Evolutionary conservation across 208 protist species (phyloP).

Genomic region (Leishmania aethiopica): DNA sequence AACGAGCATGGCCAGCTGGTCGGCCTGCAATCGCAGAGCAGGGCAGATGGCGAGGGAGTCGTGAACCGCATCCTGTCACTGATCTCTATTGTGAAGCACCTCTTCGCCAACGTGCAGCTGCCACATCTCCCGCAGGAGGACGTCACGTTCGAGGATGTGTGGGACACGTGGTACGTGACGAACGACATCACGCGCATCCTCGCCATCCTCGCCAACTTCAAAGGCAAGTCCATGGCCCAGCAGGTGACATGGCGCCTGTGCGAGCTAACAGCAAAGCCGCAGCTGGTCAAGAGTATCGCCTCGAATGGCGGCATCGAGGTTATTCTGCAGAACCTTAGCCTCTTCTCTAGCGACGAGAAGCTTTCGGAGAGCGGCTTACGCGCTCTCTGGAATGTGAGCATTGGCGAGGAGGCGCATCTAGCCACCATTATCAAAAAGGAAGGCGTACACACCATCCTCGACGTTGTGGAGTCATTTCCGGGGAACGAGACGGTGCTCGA

Average conservation of each 20-base stretch:
- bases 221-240: conserved; percentile 54
- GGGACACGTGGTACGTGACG: conserved; percentile 87
- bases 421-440: conserved; percentile 48
- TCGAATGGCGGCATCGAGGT: conserved; percentile 58
- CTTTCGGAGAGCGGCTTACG: conserved; percentile 57
- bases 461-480: conserved; percentile 66
- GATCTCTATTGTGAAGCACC: conserved; percentile 86
- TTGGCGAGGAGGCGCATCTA: conserved; percentile 50
- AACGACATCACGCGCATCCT: conserved; percentile 79
- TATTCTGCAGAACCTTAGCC: conserved; percentile 58
- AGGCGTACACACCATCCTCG: conserved; percentile 52
- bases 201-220: conserved; percentile 84
- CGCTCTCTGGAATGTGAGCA: conserved; percentile 86
- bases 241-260: conserved; percentile 65
- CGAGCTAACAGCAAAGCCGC: conserved; percentile 51
- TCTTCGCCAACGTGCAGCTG: conserved; percentile 89
- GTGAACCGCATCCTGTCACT: conserved; percentile 84
- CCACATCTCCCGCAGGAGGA: conserved; percentile 54
- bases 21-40: conserved; percentile 84
- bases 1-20: conserved; percentile 85
- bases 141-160: conserved; percentile 75
- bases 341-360: conserved; percentile 64
- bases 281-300: conserved; percentile 56
- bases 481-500: conserved; percentile 65
- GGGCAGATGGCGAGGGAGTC: conserved; percentile 65